Conservation (phyloP, 2,329 filamentous ascomycete genomes). For the Colletotrichum sp. region DNA sequence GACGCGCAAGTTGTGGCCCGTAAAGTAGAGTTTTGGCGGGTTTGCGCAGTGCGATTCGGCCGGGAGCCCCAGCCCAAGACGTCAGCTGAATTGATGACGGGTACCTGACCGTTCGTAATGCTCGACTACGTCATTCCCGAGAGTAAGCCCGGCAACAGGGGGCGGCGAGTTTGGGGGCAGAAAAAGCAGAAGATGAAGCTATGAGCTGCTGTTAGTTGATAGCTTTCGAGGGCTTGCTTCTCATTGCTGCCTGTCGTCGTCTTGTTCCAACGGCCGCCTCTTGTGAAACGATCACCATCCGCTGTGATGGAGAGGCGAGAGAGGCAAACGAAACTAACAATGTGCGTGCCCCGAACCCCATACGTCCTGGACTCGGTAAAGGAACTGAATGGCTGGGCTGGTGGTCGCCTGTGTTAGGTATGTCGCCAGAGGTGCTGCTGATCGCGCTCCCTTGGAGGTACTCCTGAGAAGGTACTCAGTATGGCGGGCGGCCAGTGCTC, state of each 20-base stretch:
- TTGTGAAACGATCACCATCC: neutral
- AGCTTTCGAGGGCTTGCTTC: neutral
- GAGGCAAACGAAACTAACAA: neutral
- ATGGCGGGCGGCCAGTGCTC: neutral
- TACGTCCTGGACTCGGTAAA: neutral
- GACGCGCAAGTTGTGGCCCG: neutral
- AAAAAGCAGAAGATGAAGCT: neutral
- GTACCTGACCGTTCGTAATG: conserved; percentile 16
- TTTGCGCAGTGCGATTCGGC: neutral
- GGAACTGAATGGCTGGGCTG: neutral
- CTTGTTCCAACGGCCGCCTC: neutral
- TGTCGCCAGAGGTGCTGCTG: neutral
- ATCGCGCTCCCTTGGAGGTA: neutral
- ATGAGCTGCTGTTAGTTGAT: neutral
- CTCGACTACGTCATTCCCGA: conserved; percentile 17
- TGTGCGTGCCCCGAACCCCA: neutral
- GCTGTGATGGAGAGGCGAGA: neutral
- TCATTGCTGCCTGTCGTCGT: neutral
- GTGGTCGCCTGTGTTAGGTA: neutral
- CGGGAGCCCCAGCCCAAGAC: neutral
- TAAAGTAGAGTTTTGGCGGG: neutral
- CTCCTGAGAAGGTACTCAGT: neutral
- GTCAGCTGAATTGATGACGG: conserved; percentile 15
- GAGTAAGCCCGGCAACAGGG: neutral
- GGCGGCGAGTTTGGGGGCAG: neutral